Base-by-base conservation (phyloP, 2,329 filamentous ascomycete species). In the Botrytis fabae region DNA sequence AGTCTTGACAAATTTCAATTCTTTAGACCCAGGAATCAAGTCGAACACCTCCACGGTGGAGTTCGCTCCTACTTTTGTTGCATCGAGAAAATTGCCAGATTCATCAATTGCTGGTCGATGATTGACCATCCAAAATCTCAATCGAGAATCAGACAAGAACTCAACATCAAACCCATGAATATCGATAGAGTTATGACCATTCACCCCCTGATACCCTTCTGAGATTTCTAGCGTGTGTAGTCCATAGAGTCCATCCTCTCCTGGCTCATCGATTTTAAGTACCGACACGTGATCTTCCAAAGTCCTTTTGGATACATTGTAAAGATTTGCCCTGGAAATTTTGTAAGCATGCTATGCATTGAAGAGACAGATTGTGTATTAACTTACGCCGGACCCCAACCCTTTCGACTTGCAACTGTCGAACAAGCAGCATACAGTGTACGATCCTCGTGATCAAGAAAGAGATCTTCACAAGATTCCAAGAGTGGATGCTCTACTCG, bases 21-120 rank as follows among this genome's bases (percentile, higher is more conserved):
- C 76, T 1, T 75, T 70, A 8, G 77, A 77, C 12, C 76, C 75
- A 12, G 74, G 69, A 25, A 74, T 74, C 8, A 81, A 77, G n/a
- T 80, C 75, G 64, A 83, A 83, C 2, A 81, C 75, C 61, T 83
- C 81, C 46, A 83, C 77, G 0, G 82, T 83, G 8, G 80, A 79
- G 70, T 83, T 83, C 25, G 78, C 80, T 10, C 82, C 82, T 25
- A 80, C 62, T 22, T 76, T 75, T 14, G 69, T 66, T 32, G 80
- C 77, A 74, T 82, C 79, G 5, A 82, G 77, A 18, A 78, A 69
- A 20, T 78, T 76, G 32, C 81, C 80, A 2, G 79, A 80, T 16
- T 75, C 69, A 68, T 82, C 78, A 44, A 81, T 74, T 8, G 80
- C 77, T 22, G 81, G 81, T 25, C 79, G 76, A 38, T 81, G 78